These are phyloP conservation scores for Apiospora rasikravindrae DNA, from an alignment of 2,329 filamentous ascomycete species.

Conservation along the genomic window DNA sequence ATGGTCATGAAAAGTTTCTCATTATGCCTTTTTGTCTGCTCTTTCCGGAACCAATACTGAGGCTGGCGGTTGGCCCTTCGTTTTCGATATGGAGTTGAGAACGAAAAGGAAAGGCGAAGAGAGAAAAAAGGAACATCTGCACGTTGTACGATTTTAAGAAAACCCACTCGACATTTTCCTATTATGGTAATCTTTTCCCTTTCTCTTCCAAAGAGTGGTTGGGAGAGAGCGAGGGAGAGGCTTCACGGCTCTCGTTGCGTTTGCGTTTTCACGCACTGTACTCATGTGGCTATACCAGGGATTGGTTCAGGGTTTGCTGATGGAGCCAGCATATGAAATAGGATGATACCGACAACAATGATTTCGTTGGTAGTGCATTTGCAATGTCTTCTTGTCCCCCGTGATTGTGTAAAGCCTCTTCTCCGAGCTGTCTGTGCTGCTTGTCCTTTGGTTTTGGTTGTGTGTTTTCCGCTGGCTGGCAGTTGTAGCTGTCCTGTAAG, in stretches of 20 bases:
- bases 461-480: too few relatives aligned
- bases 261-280: constrained; percentile 19
- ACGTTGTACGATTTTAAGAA: constrained; percentile 20
- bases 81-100: constrained; percentile 19
- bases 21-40: constrained; percentile 19
- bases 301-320: constrained; percentile 16
- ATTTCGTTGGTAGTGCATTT: constrained; percentile 18
- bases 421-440: too few relatives aligned
- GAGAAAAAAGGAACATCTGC: constrained; percentile 7
- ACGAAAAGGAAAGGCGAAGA: constrained; percentile 14
- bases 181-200: constrained; percentile 15
- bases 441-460: neutral
- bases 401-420: neutral
- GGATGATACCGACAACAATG: constrained; percentile 13
- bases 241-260: constrained; percentile 18
- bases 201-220: neutral
- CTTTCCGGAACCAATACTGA: constrained; percentile 16
- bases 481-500: neutral
- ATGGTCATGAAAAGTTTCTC: constrained; percentile 19
- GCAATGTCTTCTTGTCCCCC: neutral
- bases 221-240: constrained; percentile 4
- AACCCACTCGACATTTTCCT: constrained; percentile 19
- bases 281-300: constrained; percentile 20
- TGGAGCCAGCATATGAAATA: constrained; percentile 17
- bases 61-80: constrained; percentile 5